A percentile compares a stretch with the other conserved stretches of the same genome.
Evolutionary conservation across 2,329 filamentous ascomycete species (phyloP).

Genomic region (Calonectria leucothoes): DNA sequence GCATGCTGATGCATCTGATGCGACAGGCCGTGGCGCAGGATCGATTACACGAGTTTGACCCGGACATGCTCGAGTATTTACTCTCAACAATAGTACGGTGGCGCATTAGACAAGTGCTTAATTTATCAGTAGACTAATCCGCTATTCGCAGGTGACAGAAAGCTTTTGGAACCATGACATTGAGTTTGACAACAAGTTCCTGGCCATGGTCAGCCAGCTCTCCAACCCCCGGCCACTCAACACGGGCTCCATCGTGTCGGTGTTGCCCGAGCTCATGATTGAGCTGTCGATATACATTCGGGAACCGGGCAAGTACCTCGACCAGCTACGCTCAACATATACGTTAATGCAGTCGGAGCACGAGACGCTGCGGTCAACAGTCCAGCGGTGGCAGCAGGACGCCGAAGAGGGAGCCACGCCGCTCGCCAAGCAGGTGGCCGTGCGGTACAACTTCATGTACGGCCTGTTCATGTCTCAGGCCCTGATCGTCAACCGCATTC

Average conservation of each 20-base stretch:
- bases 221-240: background rate
- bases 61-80: background rate
- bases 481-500: conserved; percentile 7
- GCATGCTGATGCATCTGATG: background rate
- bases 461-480: conserved; percentile 6
- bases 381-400: background rate
- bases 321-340: background rate
- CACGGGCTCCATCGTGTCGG: background rate
- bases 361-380: background rate
- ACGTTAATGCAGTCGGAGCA: background rate
- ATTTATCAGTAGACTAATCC: too few relatives aligned
- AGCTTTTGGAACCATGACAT: conserved; percentile 7
- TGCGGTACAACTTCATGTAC: conserved; percentile 6
- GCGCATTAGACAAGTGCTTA: too few relatives aligned
- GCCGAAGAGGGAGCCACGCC: background rate
- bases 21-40: background rate
- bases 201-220: background rate
- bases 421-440: background rate
- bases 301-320: background rate
- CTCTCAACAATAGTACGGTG: background rate
- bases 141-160: background rate
- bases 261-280: background rate
- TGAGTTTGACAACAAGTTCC: background rate
- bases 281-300: background rate
- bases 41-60: background rate